Evolutionary conservation across 768 basidiomycete genomes (phyloP).

Genomic region (Chiua virens): DNA sequence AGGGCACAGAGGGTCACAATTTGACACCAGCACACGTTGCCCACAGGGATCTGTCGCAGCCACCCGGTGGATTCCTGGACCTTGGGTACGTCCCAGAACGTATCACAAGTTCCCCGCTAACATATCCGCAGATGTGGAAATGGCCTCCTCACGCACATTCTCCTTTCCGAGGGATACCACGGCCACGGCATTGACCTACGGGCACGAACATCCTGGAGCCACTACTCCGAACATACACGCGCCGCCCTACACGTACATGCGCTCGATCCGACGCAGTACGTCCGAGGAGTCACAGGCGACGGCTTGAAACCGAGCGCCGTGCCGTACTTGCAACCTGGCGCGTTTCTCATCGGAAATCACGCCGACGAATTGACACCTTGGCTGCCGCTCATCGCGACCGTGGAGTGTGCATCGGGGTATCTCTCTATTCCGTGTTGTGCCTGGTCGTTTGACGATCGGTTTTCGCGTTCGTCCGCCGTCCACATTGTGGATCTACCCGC

Average conservation of each 20-base stretch:
- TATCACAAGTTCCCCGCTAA: background rate
- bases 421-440: constrained; percentile 89
- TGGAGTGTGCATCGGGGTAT: constrained; percentile 62
- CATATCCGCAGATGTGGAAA: constrained; percentile 73
- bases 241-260: constrained; percentile 62
- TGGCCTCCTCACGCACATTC: constrained; percentile 87
- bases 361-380: constrained; percentile 96
- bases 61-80: constrained; percentile 85
- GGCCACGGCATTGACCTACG: constrained; percentile 88
- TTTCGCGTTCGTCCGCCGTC: constrained; percentile 47
- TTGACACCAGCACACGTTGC: constrained; percentile 30
- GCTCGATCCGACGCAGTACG: constrained; percentile 54
- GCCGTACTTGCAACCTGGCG: constrained; percentile 40
- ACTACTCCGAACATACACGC: constrained; percentile 68
- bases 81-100: constrained; percentile 57
- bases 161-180: constrained; percentile 76
- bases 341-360: constrained; percentile 92
- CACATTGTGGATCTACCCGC: constrained; percentile 21
- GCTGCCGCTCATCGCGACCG: constrained; percentile 78
- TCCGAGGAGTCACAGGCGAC: background rate
- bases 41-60: constrained; percentile 76
- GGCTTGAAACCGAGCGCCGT: background rate
- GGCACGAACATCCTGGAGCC: constrained; percentile 78
- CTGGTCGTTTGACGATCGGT: constrained; percentile 74
- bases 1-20: background rate